Evolutionary conservation across 768 basidiomycete genomes (phyloP).

Genomic region (Tylopilus subfusipes): DNA sequence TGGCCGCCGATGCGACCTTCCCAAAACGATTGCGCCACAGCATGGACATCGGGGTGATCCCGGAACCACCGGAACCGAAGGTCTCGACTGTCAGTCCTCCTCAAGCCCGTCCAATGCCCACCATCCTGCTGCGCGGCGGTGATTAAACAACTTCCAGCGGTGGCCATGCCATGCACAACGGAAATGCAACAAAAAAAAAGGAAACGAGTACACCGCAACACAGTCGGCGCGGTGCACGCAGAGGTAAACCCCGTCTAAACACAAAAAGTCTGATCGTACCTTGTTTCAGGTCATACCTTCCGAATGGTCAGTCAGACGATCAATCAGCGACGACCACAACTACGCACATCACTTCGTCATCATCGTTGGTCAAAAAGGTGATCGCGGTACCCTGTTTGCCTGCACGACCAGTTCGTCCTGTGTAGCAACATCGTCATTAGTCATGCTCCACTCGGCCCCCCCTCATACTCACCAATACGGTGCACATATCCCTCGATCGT

Average conservation of each 20-base stretch:
- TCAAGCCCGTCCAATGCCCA: background rate
- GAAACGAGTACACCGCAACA: background rate
- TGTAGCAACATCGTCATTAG: slow-evolving; percentile 2
- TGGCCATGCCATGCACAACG: background rate
- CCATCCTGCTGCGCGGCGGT: background rate
- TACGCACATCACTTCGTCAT: slow-evolving; percentile 93
- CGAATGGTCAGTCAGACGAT: slow-evolving; percentile 4
- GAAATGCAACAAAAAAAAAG: background rate
- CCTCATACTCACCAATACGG: slow-evolving; percentile 73
- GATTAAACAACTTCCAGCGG: slow-evolving; percentile 5
- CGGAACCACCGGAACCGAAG: slow-evolving; percentile 9
- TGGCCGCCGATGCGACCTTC: background rate
- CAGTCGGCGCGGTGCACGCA: background rate
- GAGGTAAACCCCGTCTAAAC: background rate
- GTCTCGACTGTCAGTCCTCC: background rate
- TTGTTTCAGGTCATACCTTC: slow-evolving; percentile 93
- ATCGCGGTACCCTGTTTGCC: slow-evolving; percentile 92
- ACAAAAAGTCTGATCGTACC: slow-evolving; percentile 41
- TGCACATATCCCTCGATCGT: slow-evolving; percentile 98
- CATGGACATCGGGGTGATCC: background rate
- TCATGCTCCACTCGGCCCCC: background rate
- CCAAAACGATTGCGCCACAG: background rate
- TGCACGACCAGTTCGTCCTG: slow-evolving; percentile 95
- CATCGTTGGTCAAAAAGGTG: slow-evolving; percentile 94
- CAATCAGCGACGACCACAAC: slow-evolving; percentile 7